Conservation (phyloP, 805 yeast genomes). For the Candida verbasci region DNA sequence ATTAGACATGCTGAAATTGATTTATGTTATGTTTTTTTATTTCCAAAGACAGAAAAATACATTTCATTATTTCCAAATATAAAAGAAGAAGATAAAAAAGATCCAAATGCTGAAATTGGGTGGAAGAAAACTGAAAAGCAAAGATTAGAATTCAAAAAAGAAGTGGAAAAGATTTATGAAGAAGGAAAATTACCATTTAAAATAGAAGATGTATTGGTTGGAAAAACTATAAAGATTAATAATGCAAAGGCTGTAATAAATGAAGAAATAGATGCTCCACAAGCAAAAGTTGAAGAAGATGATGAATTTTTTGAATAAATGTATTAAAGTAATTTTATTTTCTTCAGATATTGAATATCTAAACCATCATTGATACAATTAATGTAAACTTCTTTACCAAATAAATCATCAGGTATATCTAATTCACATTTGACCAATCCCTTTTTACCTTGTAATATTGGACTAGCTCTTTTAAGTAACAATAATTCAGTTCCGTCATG, state of each 20-base stretch:
- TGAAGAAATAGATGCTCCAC: slow-evolving; percentile 44
- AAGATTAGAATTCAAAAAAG: slow-evolving; percentile 42
- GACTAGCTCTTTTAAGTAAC: slow-evolving; percentile 73
- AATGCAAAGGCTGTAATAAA: slow-evolving; percentile 14
- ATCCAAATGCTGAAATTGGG: slow-evolving; percentile 40
- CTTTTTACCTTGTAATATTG: slow-evolving; percentile 35
- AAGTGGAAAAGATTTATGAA: slow-evolving; percentile 49
- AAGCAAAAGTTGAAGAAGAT: slow-evolving; percentile 25
- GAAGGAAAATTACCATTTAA: slow-evolving; percentile 51
- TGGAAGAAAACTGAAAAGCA: slow-evolving; percentile 38
- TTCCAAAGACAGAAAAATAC: slow-evolving; percentile 77
- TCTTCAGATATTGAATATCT: slow-evolving; percentile 42
- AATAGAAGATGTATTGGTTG: slow-evolving; percentile 42
- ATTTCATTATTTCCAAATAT: slow-evolving; percentile 65
- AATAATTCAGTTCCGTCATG: slow-evolving; percentile 50
- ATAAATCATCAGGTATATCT: slow-evolving; percentile 45
- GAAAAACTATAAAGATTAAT: slow-evolving; percentile 28
- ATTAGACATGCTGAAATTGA: slow-evolving; percentile 61
- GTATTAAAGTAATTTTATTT: slow-evolving; percentile 6
- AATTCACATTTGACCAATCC: slow-evolving; percentile 43
- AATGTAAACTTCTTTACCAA: slow-evolving; percentile 44
- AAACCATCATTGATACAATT: slow-evolving; percentile 63
- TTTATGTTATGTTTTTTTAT: slow-evolving; percentile 67
- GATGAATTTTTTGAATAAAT: slow-evolving; percentile 42
- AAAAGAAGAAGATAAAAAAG: slow-evolving; percentile 19